phyloP scores from a whole-genome alignment of 768 basidiomycete species.

The Boletus reticulatus region DNA sequence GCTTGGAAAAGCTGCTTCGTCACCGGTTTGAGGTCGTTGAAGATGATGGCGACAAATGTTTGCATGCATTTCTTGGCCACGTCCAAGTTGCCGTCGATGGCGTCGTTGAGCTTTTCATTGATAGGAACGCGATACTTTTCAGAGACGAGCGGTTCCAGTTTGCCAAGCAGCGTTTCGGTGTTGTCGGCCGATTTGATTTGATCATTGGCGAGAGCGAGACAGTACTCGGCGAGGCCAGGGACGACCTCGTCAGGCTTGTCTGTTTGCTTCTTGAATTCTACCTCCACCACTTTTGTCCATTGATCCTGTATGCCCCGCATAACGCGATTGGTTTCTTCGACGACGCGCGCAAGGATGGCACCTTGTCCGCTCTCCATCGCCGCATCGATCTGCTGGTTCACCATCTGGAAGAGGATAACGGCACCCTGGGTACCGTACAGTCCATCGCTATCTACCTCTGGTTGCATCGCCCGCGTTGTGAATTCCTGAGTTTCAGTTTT shows the following conservation, averaged over 20 bases:
- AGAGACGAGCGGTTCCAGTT: constrained; percentile 89
- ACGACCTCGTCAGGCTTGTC: constrained; percentile 88
- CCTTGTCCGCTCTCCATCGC: constrained; percentile 96
- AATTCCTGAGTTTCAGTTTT: constrained; percentile 87
- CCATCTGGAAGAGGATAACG: constrained; percentile 96
- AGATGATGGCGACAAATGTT: constrained; percentile 89
- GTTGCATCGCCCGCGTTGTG: constrained; percentile 75
- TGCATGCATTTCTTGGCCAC: constrained; percentile 98
- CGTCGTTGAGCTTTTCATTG: constrained; percentile 86
- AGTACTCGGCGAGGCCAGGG: constrained; percentile 91
- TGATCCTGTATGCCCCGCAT: constrained; percentile 87
- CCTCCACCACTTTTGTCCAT: constrained; percentile 82
- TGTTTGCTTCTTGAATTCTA: constrained; percentile 82
- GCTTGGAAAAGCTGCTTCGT: constrained; percentile 81
- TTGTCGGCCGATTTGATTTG: constrained; percentile 96
- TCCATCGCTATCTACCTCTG: constrained; percentile 86
- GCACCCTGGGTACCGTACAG: constrained; percentile 90
- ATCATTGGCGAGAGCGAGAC: constrained; percentile 96
- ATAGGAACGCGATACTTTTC: constrained; percentile 87
- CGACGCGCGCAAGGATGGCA: constrained; percentile 85
- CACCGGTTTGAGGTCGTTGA: constrained; percentile 90
- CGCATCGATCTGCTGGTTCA: constrained; percentile 94
- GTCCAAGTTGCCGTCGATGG: constrained; percentile 97
- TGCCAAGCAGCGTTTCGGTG: constrained; percentile 78
- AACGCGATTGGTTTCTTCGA: constrained; percentile 83